Conservation (phyloP, 169 alveolate genomes). For the Plasmodium falciparum region DNA sequence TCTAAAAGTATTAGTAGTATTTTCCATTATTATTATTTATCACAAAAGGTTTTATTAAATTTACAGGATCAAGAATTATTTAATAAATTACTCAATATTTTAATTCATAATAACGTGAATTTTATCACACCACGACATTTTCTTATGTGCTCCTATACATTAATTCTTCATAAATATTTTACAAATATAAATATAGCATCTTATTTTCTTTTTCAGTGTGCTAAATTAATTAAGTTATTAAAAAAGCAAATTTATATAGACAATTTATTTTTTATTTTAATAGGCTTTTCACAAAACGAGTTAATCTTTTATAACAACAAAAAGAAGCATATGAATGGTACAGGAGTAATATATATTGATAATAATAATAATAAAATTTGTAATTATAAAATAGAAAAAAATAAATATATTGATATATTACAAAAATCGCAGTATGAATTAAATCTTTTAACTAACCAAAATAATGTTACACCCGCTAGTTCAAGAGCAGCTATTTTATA, state of each 20-base stretch:
- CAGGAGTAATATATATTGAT: conserved; percentile 15
- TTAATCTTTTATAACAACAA: conserved; percentile 51
- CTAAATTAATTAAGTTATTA: conserved; percentile 37
- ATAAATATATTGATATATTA: conserved; percentile 59
- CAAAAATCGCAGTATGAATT: conserved; percentile 54
- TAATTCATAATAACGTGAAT: conserved; percentile 38
- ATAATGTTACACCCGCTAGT: conserved; percentile 28
- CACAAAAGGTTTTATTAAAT: conserved; percentile 11
- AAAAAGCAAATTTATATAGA: conserved; percentile 32
- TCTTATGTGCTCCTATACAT: conserved; percentile 62
- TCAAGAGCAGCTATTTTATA: conserved; percentile 56
- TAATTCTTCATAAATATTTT: conserved; percentile 63
- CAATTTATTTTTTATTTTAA: conserved; percentile 63
- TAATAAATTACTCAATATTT: conserved; percentile 21
- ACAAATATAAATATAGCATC: conserved; percentile 44
- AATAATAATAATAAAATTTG: conserved; percentile 41
- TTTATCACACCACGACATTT: conserved; percentile 40
- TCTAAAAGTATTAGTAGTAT: conserved; percentile 58
- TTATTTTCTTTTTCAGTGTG: conserved; percentile 55
- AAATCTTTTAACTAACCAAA: conserved; percentile 8
- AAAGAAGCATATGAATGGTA: not conserved
- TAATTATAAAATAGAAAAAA: conserved; percentile 58
- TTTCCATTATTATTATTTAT: conserved; percentile 63
- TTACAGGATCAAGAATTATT: conserved; percentile 23
- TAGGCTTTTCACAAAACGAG: conserved; percentile 64